Evolutionary conservation across 2,329 filamentous ascomycete genomes (phyloP), one percentile per base, ranked within the genome.

Genomic region (Aspergillus uvarum): DNA sequence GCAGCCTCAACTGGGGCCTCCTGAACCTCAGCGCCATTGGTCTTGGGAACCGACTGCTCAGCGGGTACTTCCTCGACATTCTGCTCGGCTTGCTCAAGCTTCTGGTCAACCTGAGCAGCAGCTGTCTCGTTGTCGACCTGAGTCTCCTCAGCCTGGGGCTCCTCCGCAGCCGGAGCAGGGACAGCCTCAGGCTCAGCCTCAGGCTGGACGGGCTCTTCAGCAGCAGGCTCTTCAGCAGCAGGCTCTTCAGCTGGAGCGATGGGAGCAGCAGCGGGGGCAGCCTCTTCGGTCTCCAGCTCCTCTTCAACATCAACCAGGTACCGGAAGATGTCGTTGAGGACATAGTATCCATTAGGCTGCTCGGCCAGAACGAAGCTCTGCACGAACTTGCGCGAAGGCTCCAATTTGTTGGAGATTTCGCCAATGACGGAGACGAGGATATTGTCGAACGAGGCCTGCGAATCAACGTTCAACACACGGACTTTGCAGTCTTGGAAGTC

Each of bases 401-500:
- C 88, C 52, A 87, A 87, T 79, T 96, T 96, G 86, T 96, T 97
- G 71, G 93, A 96, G 71, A 95, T 96, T 80, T 98, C 94, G 66
- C 95, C 95, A 74, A 99, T 97, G 70, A 98, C 95, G 78, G 96
- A 93, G 72, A 99, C 96, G 70, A 99, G 88, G 68, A 99, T 98
- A 80, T 93, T 96, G 63, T 93, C 87, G 76, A 88, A 90, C 10
- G 94, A 97, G 64, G 89, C 89, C 80, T 99, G 94, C 19, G 93
- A 94, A 79, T 99, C 95, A 72, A 99, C 95, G 73, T 99, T 99
- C 77, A 94, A 90, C 69, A 99, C 91, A 75, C 95, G 92, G 72
- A 99, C 94, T 82, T 99, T 99, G 87, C 91, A 96, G 77, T 98
- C 92, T 76, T 96, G 91, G 83, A 96, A 96, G 68, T 96, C 90